phyloP scores from a whole-genome alignment of 1,284 basidiomycete species.

The Rhodotorula sp. region DNA sequence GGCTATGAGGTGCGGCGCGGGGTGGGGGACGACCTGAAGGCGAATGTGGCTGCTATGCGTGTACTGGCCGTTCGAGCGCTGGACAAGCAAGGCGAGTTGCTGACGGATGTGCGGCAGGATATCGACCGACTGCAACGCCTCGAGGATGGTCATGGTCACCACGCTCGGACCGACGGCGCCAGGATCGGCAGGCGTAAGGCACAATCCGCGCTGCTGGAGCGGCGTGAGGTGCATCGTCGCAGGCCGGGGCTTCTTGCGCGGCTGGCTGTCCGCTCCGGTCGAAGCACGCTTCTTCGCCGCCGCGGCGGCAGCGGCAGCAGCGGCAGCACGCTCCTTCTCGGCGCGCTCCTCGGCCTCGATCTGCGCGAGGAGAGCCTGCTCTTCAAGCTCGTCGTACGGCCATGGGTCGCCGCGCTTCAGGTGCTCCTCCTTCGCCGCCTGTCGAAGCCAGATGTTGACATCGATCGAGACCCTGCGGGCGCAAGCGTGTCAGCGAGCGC shows the following conservation, averaged over 20 bases:
- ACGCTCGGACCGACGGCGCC: background rate
- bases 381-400: slow-evolving; percentile 25
- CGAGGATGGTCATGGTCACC: slow-evolving; percentile 5
- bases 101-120: slow-evolving; percentile 1
- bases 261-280: background rate
- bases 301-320: background rate
- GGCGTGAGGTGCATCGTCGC: background rate
- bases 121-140: background rate
- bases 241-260: slow-evolving; percentile 27
- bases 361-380: background rate
- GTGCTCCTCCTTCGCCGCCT: slow-evolving; percentile 40
- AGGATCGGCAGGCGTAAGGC: slow-evolving; percentile 1
- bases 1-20: background rate
- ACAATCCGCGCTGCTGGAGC: slow-evolving; percentile 1
- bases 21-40: background rate
- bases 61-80: slow-evolving; percentile 8
- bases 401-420: slow-evolving; percentile 28
- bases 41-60: slow-evolving; percentile 7
- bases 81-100: slow-evolving; percentile 6
- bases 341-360: slow-evolving; percentile 2
- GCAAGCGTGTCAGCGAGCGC: background rate
- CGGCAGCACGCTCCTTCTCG: background rate
- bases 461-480: slow-evolving; percentile 77
- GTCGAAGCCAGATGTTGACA: slow-evolving; percentile 62
- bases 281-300: background rate